These are phyloP conservation scores for Collybia mongolica DNA, from an alignment of 768 basidiomycete species.

Conservation along the genomic window DNA sequence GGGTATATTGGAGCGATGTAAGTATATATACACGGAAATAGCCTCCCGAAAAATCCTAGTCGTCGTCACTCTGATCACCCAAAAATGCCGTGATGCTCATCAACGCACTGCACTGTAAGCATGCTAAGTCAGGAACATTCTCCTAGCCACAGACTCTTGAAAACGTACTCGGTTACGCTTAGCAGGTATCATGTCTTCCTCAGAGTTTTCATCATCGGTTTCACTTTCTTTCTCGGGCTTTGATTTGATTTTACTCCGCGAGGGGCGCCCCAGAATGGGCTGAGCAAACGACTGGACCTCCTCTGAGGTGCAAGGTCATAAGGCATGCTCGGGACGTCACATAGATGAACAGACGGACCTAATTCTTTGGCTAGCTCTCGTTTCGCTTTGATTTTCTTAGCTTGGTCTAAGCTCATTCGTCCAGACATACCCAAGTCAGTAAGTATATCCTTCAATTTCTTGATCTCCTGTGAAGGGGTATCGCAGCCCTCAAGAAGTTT, in stretches of 20 bases:
- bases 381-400: constrained; percentile 67
- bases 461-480: constrained; percentile 60
- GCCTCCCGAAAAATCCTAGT: constrained; percentile 24
- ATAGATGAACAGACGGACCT: constrained; percentile 41
- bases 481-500: constrained; percentile 66
- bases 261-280: constrained; percentile 36
- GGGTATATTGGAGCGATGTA: not conserved
- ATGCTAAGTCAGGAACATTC: not conserved
- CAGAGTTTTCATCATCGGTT: constrained; percentile 29
- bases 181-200: constrained; percentile 28
- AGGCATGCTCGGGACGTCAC: not conserved
- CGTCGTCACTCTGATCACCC: constrained; percentile 67
- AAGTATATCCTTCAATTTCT: constrained; percentile 62
- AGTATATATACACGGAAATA: no score
- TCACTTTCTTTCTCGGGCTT: constrained; percentile 17
- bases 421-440: constrained; percentile 79
- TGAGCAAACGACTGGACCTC: constrained; percentile 74
- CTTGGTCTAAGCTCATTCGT: constrained; percentile 76
- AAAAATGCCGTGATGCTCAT: constrained; percentile 73
- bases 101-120: constrained; percentile 30
- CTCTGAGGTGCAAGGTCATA: constrained; percentile 39
- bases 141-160: not conserved
- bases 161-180: constrained; percentile 28
- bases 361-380: constrained; percentile 79
- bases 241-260: constrained; percentile 19